Evolutionary conservation across 352 stramenopile species (phyloP).

Genomic region (Phytopythium kandeliae): DNA sequence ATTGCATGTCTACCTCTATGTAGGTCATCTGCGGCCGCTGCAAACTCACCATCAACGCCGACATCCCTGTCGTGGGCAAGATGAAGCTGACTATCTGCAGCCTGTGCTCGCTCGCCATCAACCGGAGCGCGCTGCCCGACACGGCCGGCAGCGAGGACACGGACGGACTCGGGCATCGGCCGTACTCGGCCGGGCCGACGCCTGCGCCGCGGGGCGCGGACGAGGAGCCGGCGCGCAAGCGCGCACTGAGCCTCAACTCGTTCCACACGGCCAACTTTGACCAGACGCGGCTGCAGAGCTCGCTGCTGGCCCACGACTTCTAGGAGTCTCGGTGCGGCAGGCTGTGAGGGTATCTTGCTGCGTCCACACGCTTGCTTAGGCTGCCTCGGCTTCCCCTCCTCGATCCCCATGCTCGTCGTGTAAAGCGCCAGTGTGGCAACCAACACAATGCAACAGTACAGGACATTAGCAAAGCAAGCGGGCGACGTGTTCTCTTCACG

Average conservation of each 20-base stretch:
- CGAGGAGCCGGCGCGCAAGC: slow-evolving; percentile 30
- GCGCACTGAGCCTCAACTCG: slow-evolving; percentile 60
- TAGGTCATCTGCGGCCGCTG: slow-evolving; percentile 66
- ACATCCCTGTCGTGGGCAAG: slow-evolving; percentile 76
- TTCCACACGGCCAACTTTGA: slow-evolving; percentile 84
- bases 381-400: background rate
- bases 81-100: slow-evolving; percentile 87
- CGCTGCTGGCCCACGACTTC: slow-evolving; percentile 37
- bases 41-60: slow-evolving; percentile 70
- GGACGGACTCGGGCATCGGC: slow-evolving; percentile 22
- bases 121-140: slow-evolving; percentile 54
- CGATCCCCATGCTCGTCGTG: background rate
- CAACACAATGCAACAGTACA: background rate
- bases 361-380: background rate
- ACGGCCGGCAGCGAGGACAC: slow-evolving; percentile 29
- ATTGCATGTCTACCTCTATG: too few relatives aligned
- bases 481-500: too few relatives aligned
- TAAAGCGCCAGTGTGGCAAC: background rate
- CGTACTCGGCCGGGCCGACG: slow-evolving; percentile 32
- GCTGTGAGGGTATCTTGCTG: background rate
- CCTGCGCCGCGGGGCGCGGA: slow-evolving; percentile 19
- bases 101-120: slow-evolving; percentile 69
- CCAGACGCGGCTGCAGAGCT: slow-evolving; percentile 47
- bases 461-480: slow-evolving; percentile 2
- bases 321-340: slow-evolving; percentile 6